Percentiles rank a stretch among this genome's conserved stretches.
These are phyloP conservation scores for Phytophthora pinifolia DNA, from an alignment of 352 stramenopile species.

Conservation along the genomic window DNA sequence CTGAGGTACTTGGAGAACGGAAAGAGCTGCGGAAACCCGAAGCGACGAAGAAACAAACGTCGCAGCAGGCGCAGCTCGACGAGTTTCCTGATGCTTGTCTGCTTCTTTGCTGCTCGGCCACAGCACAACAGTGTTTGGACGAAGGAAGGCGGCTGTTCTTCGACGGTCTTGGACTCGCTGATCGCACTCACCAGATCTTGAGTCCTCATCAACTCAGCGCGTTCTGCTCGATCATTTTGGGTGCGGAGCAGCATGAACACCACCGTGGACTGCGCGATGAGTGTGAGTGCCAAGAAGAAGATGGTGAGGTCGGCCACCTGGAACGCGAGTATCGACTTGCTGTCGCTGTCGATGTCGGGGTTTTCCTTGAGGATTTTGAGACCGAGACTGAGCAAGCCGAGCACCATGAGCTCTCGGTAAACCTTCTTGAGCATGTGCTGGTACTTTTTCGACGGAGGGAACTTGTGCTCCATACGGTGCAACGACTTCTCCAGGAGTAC, in stretches of 20 bases:
- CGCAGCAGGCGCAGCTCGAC: constrained; percentile 39
- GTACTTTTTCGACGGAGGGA: constrained; percentile 56
- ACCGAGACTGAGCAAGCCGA: constrained; percentile 47
- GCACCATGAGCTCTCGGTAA: constrained; percentile 58
- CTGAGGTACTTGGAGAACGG: constrained; percentile 74
- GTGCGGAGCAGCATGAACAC: constrained; percentile 44
- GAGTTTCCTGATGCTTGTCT: constrained; percentile 15
- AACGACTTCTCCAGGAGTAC: constrained; percentile 43
- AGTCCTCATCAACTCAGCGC: constrained; percentile 40
- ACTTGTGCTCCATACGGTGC: constrained; percentile 42
- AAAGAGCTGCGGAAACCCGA: constrained; percentile 46
- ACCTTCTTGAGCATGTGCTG: constrained; percentile 67
- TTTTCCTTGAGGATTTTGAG: constrained; percentile 52
- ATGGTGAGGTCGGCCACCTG: constrained; percentile 52
- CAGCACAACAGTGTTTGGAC: constrained; percentile 17
- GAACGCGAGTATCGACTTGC: constrained; percentile 43
- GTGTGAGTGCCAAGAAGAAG: constrained; percentile 47
- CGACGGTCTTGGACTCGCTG: background rate
- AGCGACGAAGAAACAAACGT: constrained; percentile 42
- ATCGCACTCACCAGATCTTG: constrained; percentile 30
- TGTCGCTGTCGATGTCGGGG: constrained; percentile 29
- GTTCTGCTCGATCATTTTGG: constrained; percentile 39
- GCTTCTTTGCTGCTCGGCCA: constrained; percentile 13
- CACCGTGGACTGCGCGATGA: constrained; percentile 44
- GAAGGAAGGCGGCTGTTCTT: constrained; percentile 3